Evolutionary conservation across 352 stramenopile genomes (phyloP), one percentile per base, ranked within the genome.

Genomic region (Salisapilia sapeloensis): DNA sequence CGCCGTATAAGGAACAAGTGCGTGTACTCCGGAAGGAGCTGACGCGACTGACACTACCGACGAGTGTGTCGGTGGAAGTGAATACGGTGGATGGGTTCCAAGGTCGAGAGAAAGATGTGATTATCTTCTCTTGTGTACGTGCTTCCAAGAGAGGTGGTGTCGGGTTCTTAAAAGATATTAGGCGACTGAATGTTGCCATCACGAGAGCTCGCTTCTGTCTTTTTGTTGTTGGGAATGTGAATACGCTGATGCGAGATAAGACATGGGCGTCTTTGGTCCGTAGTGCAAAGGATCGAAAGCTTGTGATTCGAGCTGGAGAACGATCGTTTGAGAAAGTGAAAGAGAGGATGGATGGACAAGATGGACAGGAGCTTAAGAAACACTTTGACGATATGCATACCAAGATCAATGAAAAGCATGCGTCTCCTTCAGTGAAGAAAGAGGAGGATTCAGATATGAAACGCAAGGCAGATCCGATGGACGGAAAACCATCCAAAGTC

Each of bases 81-180:
- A 95, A 95, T 38, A 97, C 91, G 3, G 93, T 98, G 4, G 93
- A 99, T 64, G 92, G 85, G 0, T 99, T 97, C 51, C 96, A 99
- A 33, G 96, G 96, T 1, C 67, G 94, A 30, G 95, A 99, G 58
- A 97, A 97, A 38, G 94, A 99, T 53, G 54, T 99, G 10, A 98
- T 99, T 41, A 90, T 99, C 24, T 97, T 98, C 50, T 98, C 92
- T 5, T 92, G 92, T 23, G 94, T 98, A 11, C 78, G 82, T 29
- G 61, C 82, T 6, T 87, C 71, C 7, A 53, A 56, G 16, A 52
- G 66, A 4, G 64, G 80, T 14, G 75, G 74, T 14, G 89, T 95
- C 38, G 82, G 82, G 32, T 95, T 95, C 50, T 57, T 95, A 35
- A 75, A 69, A 23, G 82, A 95, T 42, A 64, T 92, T 42, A 75